Conservation (phyloP, 1,284 basidiomycete species). For the Porogramme epimiltina region DNA sequence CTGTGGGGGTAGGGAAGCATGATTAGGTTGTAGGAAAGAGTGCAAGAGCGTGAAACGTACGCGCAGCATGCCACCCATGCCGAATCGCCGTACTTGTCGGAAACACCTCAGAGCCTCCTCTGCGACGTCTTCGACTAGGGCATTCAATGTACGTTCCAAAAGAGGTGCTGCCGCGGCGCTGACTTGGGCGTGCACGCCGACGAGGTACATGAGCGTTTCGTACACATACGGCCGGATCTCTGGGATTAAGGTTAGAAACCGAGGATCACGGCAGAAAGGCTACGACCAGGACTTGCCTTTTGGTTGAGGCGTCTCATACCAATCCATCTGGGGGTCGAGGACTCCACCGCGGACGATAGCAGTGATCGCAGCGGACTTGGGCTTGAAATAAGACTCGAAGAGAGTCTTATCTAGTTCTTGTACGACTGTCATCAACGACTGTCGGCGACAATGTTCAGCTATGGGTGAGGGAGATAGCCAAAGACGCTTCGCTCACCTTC, state of each 20-base stretch:
- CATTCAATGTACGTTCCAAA: conserved; percentile 80
- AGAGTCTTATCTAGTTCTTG: conserved; percentile 85
- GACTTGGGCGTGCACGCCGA: conserved; percentile 92
- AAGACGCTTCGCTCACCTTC: conserved; percentile 42
- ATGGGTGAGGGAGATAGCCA: conserved; percentile 7
- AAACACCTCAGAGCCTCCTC: conserved; percentile 84
- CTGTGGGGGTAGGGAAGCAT: conserved; percentile 40
- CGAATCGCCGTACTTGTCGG: conserved; percentile 84
- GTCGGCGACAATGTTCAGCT: not conserved
- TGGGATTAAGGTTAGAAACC: too few relatives aligned
- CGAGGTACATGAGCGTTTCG: conserved; percentile 85
- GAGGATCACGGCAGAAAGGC: not conserved
- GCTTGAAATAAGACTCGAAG: conserved; percentile 85
- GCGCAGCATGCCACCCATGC: conserved; percentile 98
- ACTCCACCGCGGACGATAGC: conserved; percentile 80
- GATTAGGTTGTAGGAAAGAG: conserved; percentile 5
- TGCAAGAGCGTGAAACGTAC: conserved; percentile 47
- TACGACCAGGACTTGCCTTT: conserved; percentile 58
- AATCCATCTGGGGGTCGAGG: conserved; percentile 80
- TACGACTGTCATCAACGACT: conserved; percentile 80
- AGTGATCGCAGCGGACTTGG: conserved; percentile 71
- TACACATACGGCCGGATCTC: conserved; percentile 97
- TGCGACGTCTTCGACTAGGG: conserved; percentile 84
- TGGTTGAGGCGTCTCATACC: conserved; percentile 89
- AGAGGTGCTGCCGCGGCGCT: conserved; percentile 78